These are phyloP conservation scores for Orbilia ellipsospora DNA, from an alignment of 2,329 filamentous ascomycete genomes.

Conservation along the genomic window DNA sequence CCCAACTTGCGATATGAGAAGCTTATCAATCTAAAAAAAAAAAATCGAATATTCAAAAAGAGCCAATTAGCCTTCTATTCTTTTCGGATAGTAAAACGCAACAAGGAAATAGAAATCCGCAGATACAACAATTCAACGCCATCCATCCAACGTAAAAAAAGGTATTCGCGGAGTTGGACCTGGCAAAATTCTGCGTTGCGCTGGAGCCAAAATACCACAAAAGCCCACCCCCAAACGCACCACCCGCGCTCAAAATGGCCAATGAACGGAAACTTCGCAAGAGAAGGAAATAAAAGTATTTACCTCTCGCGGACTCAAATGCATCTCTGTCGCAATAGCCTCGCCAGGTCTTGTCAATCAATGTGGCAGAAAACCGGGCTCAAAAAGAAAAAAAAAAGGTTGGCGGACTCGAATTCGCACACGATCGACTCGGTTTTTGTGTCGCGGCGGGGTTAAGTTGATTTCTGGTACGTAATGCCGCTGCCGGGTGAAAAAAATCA, in stretches of 20 bases:
- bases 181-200: conserved; percentile 8
- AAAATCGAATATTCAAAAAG: neutral
- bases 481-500: too few species aligned
- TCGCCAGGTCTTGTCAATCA: neutral
- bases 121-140: neutral
- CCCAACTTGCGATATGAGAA: conserved; percentile 88
- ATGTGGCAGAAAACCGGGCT: too few species aligned
- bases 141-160: neutral
- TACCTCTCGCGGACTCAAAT: conserved; percentile 54
- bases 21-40: conserved; percentile 85
- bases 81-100: neutral
- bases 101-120: neutral
- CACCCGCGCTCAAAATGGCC: neutral
- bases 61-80: neutral
- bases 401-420: neutral
- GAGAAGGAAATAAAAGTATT: neutral
- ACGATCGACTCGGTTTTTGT: neutral
- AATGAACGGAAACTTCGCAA: conserved; percentile 2
- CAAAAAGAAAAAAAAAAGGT: neutral
- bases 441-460: conserved; percentile 2
- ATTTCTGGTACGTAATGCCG: conserved; percentile 33
- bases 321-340: conserved; percentile 23
- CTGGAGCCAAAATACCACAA: conserved; percentile 9
- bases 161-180: neutral
- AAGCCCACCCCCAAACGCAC: neutral